Evolutionary conservation across 1,139 yeast species (phyloP), one percentile per base, ranked within the genome.

Genomic region (Entelexis paramagnoliae): DNA sequence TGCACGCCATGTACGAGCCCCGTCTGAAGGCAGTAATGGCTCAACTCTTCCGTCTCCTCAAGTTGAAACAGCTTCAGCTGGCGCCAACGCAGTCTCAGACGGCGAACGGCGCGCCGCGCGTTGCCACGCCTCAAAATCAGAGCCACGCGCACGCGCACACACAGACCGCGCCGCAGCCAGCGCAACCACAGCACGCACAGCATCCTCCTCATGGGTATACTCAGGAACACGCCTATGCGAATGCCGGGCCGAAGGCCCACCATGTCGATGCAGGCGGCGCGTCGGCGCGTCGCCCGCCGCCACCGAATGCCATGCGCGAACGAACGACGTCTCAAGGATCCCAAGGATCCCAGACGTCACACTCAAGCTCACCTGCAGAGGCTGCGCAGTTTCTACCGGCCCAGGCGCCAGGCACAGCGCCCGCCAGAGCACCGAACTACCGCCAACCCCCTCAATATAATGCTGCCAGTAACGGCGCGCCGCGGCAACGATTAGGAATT

Each of bases 1-100:
- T 83, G 47, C 71, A 89, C 54, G 96, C 89, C 60, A 68, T 77
- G 54, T 89, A 83, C 63, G 71, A 89, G 40, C 97, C 98, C 0
- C 78, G 79, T 51, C 88, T 93, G 29, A 77, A 96, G 48, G 88
- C 83, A 58, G 87, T 91, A 40, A 87, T 93, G 53, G 94, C 88
- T 11, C 80, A 81, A 7, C 68, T 93, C 50, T 72, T 93, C 53
- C 87, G 83, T 60, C 87, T 81, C 60, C 72, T 93, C 63, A 91
- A 91, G 66, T 74, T 29, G 11, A 46, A 46, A 28, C 54, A 51
- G 41, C 32, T 44, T 8, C 50, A 49, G 32, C 36, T 49, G 17
- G 26, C 48, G 10, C 28, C 48, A 5, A 13, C 44, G 20, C 35
- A 39, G n/a, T 40, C 43, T 10, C 43, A 40, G 43, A 13, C 14